phyloP scores from a whole-genome alignment of 2,329 filamentous ascomycete species.

The Aspergillus fischeri region DNA sequence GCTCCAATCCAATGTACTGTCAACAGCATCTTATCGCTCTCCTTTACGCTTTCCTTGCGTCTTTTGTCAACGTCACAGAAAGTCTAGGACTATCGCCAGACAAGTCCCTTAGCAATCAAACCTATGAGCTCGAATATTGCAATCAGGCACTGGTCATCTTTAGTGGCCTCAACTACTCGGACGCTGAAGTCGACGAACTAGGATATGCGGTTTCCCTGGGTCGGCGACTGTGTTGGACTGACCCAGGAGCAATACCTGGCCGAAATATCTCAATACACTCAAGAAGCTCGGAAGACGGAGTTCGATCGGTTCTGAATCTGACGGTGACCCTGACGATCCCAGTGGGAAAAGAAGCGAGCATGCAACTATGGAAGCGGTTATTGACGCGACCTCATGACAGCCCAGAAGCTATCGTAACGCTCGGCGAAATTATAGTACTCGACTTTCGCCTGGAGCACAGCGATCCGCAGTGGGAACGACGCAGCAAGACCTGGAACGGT shows the following conservation, averaged over 20 bases:
- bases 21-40: slow-evolving; percentile 1
- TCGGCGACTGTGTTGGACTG: not conserved
- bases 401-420: not conserved
- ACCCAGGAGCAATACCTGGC: not conserved
- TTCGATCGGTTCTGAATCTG: not conserved
- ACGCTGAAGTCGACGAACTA: not conserved
- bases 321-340: not conserved
- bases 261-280: not conserved
- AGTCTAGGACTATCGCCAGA: not conserved
- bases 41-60: not conserved
- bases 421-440: not conserved
- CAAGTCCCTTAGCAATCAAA: not conserved
- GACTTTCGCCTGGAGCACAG: not conserved
- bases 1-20: not conserved
- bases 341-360: not conserved
- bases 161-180: not conserved
- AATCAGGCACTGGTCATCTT: not conserved
- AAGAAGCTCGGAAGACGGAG: not conserved
- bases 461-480: not conserved
- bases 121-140: not conserved
- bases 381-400: not conserved
- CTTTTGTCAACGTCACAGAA: not conserved
- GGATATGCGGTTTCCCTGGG: not conserved
- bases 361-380: not conserved
- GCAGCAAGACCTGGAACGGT: not conserved